Base-by-base conservation (phyloP, 371 early-diverging fungal genomes). In the Nosema muscidifuracis region DNA sequence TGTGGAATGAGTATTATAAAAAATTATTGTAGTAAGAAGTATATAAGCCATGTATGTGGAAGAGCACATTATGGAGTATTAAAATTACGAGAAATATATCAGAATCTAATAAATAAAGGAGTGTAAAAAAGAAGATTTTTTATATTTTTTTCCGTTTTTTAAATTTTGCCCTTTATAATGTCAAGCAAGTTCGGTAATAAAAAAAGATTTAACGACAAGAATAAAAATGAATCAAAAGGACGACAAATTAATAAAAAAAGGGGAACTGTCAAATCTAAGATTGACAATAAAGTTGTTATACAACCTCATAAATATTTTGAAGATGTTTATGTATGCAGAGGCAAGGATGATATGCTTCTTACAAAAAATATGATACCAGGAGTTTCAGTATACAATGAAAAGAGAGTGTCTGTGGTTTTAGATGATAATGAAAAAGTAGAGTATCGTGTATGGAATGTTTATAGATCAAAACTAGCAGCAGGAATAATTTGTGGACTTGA, bases 361-460 rank as follows among this genome's bases (percentile, higher is more conserved):
- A 99, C 99, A 80, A 92, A 92, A 88, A 96, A 95, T 87, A 82
- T 97, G 77, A 93, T 93, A 24, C 94, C 95, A 69, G 99, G 99
- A 56, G 92, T 94, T 83, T 85, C 90, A 71, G 96, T 96, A 50
- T 99, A 99, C 82, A 93, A 93, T 67, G 99, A 99, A 85, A 99
- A 97, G 88, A 88, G 97, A 80, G 87, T 97, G 77, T 86, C 90
- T 28, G 91, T 94, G 33, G 93, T 92, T 77, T 81, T 82, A 58
- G 95, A 95, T 61, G 91, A 92, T 51, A 61, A 42, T 51, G 87
- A 90, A 81, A 97, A 96, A 87, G 88, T 89, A 55, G 99, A 99
- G 87, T 99, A 97, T 86, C 88, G 99, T 79, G 93, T 95, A 61
- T 99, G 99, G 99, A 99, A 99, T 86, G 96, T 94, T 68, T 99